These are phyloP conservation scores for Heracleum sosnowskyi DNA, from an alignment of 129 eudicot species.

Conservation along the genomic window DNA sequence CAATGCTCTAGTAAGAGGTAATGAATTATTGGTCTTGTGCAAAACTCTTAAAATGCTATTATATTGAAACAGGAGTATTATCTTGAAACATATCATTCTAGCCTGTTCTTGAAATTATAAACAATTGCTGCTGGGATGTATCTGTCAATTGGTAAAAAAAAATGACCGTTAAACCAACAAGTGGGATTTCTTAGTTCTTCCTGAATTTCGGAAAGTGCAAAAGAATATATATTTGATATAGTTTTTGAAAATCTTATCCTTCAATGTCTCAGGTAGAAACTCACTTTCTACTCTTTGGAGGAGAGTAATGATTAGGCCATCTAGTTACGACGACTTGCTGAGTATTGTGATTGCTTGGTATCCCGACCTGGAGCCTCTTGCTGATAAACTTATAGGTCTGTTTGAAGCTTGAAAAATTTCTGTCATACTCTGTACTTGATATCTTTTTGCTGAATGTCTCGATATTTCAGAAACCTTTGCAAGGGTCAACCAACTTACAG, in stretches of 20 bases:
- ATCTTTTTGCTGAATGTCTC: neutral
- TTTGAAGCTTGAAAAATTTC: neutral
- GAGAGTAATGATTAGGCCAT: constrained; percentile 54
- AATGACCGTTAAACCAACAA: neutral
- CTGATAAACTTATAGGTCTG: constrained; percentile 68
- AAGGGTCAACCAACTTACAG: constrained; percentile 44
- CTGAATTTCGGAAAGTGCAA: neutral
- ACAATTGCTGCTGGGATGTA: neutral
- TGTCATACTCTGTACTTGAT: neutral
- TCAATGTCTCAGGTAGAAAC: constrained; percentile 32
- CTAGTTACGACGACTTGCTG: constrained; percentile 49
- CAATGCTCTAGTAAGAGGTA: neutral
- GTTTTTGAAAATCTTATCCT: neutral
- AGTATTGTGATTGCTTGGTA: constrained; percentile 62
- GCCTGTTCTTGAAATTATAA: neutral
- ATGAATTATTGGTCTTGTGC: neutral
- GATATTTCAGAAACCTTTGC: constrained; percentile 64
- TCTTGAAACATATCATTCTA: neutral
- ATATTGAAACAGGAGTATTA: neutral
- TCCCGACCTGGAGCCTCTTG: constrained; percentile 61
- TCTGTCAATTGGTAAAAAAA: neutral
- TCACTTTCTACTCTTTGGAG: constrained; percentile 77
- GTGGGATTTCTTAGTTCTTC: neutral
- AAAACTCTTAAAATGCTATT: neutral
- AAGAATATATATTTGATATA: neutral